Evolutionary conservation across 768 basidiomycete species (phyloP), one percentile per base, ranked within the genome.

Genomic region (Suillus fuscotomentosus): DNA sequence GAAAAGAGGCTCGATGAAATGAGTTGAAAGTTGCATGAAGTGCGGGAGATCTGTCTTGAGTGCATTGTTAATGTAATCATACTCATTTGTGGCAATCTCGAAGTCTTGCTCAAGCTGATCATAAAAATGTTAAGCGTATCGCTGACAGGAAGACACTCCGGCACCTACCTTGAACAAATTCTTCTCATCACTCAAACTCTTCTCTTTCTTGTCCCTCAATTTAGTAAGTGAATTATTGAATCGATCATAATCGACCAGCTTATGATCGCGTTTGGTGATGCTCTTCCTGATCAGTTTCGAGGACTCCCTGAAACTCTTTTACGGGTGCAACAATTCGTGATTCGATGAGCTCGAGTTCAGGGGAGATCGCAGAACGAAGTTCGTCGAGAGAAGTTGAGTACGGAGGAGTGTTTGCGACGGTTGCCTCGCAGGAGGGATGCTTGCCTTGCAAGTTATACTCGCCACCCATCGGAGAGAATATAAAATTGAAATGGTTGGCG

Each of bases 141-240:
- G 1, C 39, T 31, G 27, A 17, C 10, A 42, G 8, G 41, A 42
- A 53, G n/a, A 57, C 22, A 41, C 22, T 57, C 31, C 22, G 41
- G 27, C 31, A 76, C 80, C 17, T 63, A 91, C 94, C 84, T 97
- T 97, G 86, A 97, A 97, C 66, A 97, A 72, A 72, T 96, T 94
- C 85, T 98, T 97, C 83, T 99, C 97, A 71, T 99, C 97, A 69
- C 81, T 94, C 68, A 99, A 79, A 22, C 92, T 89, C 79, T 98
- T 99, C 73, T 99, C 97, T 79, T 98, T 97, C 86, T 99, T 99
- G 76, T 99, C 97, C 64, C 97, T 84, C 64, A 99, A 82, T 78
- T 99, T 99, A 63, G 90, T 95, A 68, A 98, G 79, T 22, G 94
- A 94, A 72, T 97, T 98, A 77, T 98, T 99, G 83, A 87, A 92